Percentiles rank a stretch among this genome's conserved stretches.
Evolutionary conservation across 805 yeast species (phyloP).

Genomic region (Candida taoyuanica): DNA sequence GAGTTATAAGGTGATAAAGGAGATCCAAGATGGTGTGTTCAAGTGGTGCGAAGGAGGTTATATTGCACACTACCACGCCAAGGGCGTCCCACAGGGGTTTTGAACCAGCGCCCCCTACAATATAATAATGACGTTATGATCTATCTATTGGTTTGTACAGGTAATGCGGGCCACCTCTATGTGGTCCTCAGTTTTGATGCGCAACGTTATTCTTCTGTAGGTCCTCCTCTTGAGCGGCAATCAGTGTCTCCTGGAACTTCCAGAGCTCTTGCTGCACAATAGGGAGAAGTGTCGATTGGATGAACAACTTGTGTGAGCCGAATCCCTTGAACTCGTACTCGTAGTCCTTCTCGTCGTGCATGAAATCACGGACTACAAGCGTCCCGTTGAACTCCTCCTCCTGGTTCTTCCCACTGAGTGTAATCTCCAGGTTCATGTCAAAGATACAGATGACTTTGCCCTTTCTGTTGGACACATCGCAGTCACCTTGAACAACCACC

Average conservation of each 20-base stretch:
- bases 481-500: conserved; percentile 58
- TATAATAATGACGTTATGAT: neutral
- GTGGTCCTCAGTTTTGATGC: neutral
- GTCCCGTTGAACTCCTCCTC: conserved; percentile 40
- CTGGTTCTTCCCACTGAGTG: conserved; percentile 35
- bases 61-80: conserved; percentile 62
- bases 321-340: conserved; percentile 49
- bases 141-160: neutral
- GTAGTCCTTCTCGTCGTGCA: conserved; percentile 72
- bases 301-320: conserved; percentile 32
- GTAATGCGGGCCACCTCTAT: neutral
- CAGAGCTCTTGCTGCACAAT: conserved; percentile 41
- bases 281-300: conserved; percentile 51
- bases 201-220: conserved; percentile 40
- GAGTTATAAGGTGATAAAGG: conserved; percentile 64
- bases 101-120: neutral
- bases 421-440: conserved; percentile 54
- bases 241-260: conserved; percentile 59
- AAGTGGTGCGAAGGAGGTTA: conserved; percentile 48
- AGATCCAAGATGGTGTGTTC: conserved; percentile 49
- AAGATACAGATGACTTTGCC: conserved; percentile 75
- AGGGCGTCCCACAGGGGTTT: conserved; percentile 87
- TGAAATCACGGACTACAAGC: conserved; percentile 57
- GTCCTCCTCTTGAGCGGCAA: conserved; percentile 56
- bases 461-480: conserved; percentile 80